phyloP scores from a whole-genome alignment of 2,329 filamentous ascomycete genomes.

The Furcasterigmium sp. region DNA sequence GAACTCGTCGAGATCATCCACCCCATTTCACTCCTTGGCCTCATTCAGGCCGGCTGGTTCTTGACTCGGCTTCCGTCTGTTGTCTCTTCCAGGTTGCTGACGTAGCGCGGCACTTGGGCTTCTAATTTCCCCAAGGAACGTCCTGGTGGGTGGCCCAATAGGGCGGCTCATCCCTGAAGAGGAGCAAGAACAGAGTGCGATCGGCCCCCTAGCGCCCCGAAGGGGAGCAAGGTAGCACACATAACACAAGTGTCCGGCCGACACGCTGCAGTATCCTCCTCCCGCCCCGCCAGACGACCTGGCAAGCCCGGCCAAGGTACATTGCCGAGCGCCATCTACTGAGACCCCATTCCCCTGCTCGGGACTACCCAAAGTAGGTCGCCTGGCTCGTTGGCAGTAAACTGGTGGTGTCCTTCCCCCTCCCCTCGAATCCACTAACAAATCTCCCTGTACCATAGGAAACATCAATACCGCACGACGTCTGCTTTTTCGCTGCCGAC shows the following conservation, averaged over 20 bases:
- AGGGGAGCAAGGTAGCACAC: conserved; percentile 1
- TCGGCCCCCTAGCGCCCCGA: conserved; percentile 2
- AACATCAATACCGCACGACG: not conserved
- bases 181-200: conserved; percentile 1
- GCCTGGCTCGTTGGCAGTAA: too few relatives aligned
- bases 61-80: too few relatives aligned
- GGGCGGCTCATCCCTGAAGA: not conserved
- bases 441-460: conserved; percentile 3
- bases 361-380: not conserved
- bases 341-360: not conserved
- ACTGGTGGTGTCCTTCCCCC: not conserved
- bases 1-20: too few relatives aligned
- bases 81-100: too few relatives aligned
- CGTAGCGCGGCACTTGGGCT: too few relatives aligned
- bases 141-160: not conserved
- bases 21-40: too few relatives aligned
- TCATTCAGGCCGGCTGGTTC: too few relatives aligned
- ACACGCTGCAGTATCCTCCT: not conserved
- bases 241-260: not conserved
- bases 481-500: too few relatives aligned
- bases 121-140: not conserved
- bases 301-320: not conserved
- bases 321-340: not conserved
- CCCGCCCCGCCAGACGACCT: not conserved
- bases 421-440: conserved; percentile 1